Evolutionary conservation across 208 protist genomes (phyloP), one percentile per base, ranked within the genome.

Genomic region (Trypanosoma lewisi): DNA sequence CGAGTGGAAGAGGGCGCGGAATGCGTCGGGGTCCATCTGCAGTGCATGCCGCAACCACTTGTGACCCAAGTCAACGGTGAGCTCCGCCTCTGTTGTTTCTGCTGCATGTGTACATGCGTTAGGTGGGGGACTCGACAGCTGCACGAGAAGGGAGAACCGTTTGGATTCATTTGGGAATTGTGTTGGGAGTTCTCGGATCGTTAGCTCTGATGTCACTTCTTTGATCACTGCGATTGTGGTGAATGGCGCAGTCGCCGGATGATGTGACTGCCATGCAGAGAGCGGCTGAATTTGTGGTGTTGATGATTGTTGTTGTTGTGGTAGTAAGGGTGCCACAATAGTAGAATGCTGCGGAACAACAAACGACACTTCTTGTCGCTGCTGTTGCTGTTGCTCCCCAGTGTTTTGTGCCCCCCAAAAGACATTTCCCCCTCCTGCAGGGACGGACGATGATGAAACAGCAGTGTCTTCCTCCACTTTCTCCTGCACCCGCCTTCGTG

Each of bases 51-150:
- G 70, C 68, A 91, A 70, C 80, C 84, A 91, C 28, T 55, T 27
- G 50, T 91, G 72, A n/a, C 84, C 84, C 1, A 91, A 61, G 59
- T 91, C 84, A 17, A 87, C 84, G 12, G 73, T 36, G 8, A 82
- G 57, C 44, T 64, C 76, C 17, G 63, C 62, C 42, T 75, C 68
- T 30, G 44, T 39, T 42, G 57, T 67, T 12, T 37, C 28, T 9
- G n/a, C n/a, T n/a, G 12, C 31, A 21, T 19, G 17, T 2, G 68
- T 68, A 44, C 39, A 36, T 28, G 17, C 42, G n/a, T 50, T 30
- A 17, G 41, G 9, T 25, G 42, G 12, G 11, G 79, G 75, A 33
- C 66, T 60, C 36, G 69, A 65, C 25, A 91, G 76, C 25, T 73
- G 52, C 3, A 87, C 74, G 41, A 87, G 60, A 5, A 92, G 67